Conservation (phyloP, 164 flowering plant species). For the Protea cynaroides region DNA sequence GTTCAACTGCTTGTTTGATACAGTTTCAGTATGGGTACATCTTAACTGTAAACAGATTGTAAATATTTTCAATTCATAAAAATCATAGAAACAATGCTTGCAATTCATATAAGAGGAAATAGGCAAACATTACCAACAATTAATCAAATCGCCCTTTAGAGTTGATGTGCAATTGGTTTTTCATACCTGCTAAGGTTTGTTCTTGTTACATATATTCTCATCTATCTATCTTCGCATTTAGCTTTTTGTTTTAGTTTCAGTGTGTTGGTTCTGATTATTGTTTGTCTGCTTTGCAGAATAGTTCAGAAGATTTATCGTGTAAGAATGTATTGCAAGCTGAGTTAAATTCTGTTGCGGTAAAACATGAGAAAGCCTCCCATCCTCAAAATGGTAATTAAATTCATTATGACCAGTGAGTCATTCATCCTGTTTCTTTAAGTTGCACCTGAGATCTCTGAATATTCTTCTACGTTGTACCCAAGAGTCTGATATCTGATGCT, state of each 20-base stretch:
- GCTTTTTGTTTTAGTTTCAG: background rate
- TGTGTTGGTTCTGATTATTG: slow-evolving; percentile 4
- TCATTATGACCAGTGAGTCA: background rate
- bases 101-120: too few species aligned
- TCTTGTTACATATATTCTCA: background rate
- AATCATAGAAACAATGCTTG: too few species aligned
- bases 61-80: too few species aligned
- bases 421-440: background rate
- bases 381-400: slow-evolving; percentile 27
- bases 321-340: slow-evolving; percentile 16
- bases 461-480: too few species aligned
- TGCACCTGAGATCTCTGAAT: too few species aligned
- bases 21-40: too few species aligned
- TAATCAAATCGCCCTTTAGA: too few species aligned
- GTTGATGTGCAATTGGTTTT: too few species aligned
- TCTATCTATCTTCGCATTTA: background rate
- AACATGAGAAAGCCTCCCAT: slow-evolving; percentile 12
- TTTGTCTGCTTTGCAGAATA: slow-evolving; percentile 28
- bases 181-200: background rate
- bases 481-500: too few species aligned
- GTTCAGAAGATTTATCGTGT: slow-evolving; percentile 19
- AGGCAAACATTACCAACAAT: too few species aligned
- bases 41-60: too few species aligned
- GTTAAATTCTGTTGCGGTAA: slow-evolving; percentile 12
- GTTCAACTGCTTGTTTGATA: too few species aligned